Conservation (phyloP, 495 filamentous ascomycete genomes). For the Podospora pseudoanserina region DNA sequence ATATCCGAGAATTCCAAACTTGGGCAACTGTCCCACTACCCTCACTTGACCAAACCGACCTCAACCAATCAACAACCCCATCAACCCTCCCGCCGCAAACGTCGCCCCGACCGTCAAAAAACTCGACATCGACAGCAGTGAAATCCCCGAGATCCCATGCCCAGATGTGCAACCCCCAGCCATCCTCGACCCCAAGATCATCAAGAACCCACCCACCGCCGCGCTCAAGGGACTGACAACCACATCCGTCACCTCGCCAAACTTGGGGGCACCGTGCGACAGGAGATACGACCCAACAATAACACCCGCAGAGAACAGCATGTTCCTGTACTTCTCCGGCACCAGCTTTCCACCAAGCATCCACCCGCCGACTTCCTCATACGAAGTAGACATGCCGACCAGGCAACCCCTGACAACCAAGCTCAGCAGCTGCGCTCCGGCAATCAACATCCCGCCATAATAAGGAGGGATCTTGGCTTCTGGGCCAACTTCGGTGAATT, state of each 20-base stretch:
- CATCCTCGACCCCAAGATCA: slow-evolving; percentile 51
- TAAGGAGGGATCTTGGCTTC: slow-evolving; percentile 37
- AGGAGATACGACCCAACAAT: slow-evolving; percentile 38
- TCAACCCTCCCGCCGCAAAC: slow-evolving; percentile 44
- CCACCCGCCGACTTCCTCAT: slow-evolving; percentile 49
- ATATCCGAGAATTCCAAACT: not conserved
- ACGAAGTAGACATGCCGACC: slow-evolving; percentile 51
- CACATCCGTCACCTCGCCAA: slow-evolving; percentile 22
- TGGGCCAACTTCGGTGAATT: slow-evolving; percentile 27
- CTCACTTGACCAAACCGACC: not conserved
- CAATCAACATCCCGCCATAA: slow-evolving; percentile 49
- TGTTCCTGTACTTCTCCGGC: slow-evolving; percentile 28
- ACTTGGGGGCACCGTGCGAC: slow-evolving; percentile 27
- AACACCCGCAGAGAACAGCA: slow-evolving; percentile 47
- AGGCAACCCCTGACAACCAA: slow-evolving; percentile 40
- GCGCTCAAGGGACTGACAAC: slow-evolving; percentile 33
- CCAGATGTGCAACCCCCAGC: slow-evolving; percentile 58
- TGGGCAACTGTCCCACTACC: not conserved
- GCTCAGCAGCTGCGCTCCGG: slow-evolving; percentile 44
- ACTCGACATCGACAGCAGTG: slow-evolving; percentile 48
- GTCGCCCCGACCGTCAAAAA: slow-evolving; percentile 48
- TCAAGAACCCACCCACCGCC: slow-evolving; percentile 46
- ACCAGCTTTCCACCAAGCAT: slow-evolving; percentile 37
- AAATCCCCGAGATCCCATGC: slow-evolving; percentile 57
- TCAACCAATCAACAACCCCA: slow-evolving; percentile 24